Base-by-base conservation (phyloP, 2,329 filamentous ascomycete genomes). In the Plenodomus tracheiphilus region DNA sequence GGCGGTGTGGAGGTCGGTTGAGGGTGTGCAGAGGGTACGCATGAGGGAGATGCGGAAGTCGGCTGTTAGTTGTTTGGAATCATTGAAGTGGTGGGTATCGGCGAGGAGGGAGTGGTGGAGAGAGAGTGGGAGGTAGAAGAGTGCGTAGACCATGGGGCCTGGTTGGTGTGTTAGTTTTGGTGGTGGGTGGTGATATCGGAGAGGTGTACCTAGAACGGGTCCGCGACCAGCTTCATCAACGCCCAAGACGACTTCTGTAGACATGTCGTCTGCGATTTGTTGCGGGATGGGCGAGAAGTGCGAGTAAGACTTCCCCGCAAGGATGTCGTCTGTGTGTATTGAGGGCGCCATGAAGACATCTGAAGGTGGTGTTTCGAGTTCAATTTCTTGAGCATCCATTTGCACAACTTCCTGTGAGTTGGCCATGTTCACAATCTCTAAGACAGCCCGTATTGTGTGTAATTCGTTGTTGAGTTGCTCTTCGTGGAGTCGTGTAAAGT, bases 171-270 rank as follows among this genome's bases (percentile, higher is more conserved):
- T 11, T 32, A 15, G 28, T 32, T 32, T 4, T 6, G 7, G 28
- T 32, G 11, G 28, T 10, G 11, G 13, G 13, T 10, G 13, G 28
- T 10, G 28, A 15, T 10, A 32, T 7, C 15, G 28, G 28, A 11
- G 28, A 15, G 4, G 6, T 32, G 7, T 86, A 59, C 89, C 93
- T 11, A 97, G 82, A n/a, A 97, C 93, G 19, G 93, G 93, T 1
- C 93, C 93, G 65, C 93, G 85, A 39, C 93, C 93, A 59, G 93
- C 93, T 78, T 97, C 93, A 72, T 97, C 93, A 42, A 97, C 87
- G 54, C 93, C 93, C 18, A 97, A 81, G 17, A 88, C 86, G 73
- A 89, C 94, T 66, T 85, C 81, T 47, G 79, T 81, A 16, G 66
- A 65, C 70, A 75, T 73, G 56, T 78, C 72, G 7, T 72, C 58